phyloP scores from a whole-genome alignment of 768 basidiomycete species.

The Psilocybe subaeruginosa region DNA sequence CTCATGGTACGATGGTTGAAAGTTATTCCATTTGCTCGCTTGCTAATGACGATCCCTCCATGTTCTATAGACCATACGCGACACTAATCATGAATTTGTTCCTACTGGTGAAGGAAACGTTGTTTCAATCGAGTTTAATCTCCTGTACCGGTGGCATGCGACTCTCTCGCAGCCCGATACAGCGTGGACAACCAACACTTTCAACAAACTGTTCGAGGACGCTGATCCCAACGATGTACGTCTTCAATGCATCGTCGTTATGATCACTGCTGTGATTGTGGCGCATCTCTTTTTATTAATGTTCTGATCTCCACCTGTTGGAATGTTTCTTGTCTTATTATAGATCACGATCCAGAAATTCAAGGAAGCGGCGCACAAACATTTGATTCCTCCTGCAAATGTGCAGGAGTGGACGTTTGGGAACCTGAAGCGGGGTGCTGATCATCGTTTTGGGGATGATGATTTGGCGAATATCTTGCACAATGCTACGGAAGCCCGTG shows the following conservation, averaged over 20 bases:
- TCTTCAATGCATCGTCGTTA: not conserved
- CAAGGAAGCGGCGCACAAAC: conserved; percentile 33
- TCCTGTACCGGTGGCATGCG: conserved; percentile 69
- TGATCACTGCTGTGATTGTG: not conserved
- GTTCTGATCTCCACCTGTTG: not conserved
- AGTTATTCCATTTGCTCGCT: no score
- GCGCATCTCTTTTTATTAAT: not conserved
- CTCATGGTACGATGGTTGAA: conserved; percentile 45
- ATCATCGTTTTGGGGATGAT: conserved; percentile 63
- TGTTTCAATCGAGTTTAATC: conserved; percentile 77
- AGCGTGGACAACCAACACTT: conserved; percentile 49
- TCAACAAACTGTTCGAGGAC: conserved; percentile 45
- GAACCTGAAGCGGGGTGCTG: conserved; percentile 51
- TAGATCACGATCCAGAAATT: conserved; percentile 43
- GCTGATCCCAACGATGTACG: conserved; percentile 43
- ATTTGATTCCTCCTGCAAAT: conserved; percentile 28
- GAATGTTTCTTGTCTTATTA: not conserved
- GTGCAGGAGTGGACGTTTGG: conserved; percentile 58
- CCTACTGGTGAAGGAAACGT: conserved; percentile 77
- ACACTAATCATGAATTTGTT: conserved; percentile 50
- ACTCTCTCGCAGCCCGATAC: conserved; percentile 58
- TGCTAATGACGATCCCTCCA: not conserved
- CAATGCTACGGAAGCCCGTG: conserved; percentile 58
- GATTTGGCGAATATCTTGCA: conserved; percentile 68
- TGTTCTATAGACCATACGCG: conserved; percentile 48